These are phyloP conservation scores for Sphaerulina populicola DNA, from an alignment of 2,329 filamentous ascomycete genomes.

Conservation along the genomic window DNA sequence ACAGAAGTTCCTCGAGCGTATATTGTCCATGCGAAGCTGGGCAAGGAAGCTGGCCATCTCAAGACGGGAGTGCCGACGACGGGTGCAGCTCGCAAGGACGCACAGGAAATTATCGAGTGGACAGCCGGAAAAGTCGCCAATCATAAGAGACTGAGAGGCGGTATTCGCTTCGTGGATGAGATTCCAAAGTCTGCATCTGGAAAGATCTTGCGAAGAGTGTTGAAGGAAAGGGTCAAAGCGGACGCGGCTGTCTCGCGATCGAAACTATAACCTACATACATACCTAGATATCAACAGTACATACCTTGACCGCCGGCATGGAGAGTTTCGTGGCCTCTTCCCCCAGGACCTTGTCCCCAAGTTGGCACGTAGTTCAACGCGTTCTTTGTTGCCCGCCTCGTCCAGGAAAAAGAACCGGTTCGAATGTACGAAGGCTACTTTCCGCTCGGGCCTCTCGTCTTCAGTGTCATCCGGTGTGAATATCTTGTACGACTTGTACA, in stretches of 20 bases:
- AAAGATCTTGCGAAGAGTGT: constrained; percentile 41
- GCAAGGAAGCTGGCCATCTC: constrained; percentile 29
- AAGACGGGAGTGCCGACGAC: constrained; percentile 15
- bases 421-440: no score
- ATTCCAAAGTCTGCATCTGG: constrained; percentile 43
- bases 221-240: constrained; percentile 39
- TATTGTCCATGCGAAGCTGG: constrained; percentile 35
- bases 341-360: no score
- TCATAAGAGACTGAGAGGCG: constrained; percentile 42
- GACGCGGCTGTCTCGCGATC: constrained; percentile 36
- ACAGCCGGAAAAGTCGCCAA: constrained; percentile 40
- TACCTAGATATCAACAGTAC: no score
- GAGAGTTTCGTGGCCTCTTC: no score
- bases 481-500: no score
- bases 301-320: no score
- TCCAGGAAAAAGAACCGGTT: no score
- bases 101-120: constrained; percentile 38
- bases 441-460: no score
- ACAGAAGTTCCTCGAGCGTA: constrained; percentile 43
- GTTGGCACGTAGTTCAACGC: no score
- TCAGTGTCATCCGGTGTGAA: no score
- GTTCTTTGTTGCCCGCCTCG: no score
- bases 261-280: constrained; percentile 4
- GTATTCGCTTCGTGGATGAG: constrained; percentile 40
- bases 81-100: constrained; percentile 27